A percentile compares a stretch with the other conserved stretches of the same genome.
These are phyloP conservation scores for Chaetomium globosum DNA, from an alignment of 2,329 filamentous ascomycete genomes.

Conservation along the genomic window DNA sequence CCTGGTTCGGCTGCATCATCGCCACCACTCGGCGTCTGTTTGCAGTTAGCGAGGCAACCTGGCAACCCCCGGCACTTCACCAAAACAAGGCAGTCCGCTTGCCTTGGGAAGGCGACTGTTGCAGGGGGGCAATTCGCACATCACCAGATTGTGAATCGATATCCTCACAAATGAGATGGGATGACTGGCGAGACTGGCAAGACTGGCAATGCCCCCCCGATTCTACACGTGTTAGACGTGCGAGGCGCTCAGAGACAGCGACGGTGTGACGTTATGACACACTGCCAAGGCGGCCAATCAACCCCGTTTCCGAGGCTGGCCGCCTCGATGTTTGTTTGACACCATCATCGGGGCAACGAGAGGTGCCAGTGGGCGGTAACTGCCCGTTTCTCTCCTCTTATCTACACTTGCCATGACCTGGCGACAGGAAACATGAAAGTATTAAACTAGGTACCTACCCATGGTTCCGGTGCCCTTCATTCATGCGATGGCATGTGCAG, in stretches of 20 bases:
- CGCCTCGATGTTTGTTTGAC: too few relatives aligned
- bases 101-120: not conserved
- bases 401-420: too few relatives aligned
- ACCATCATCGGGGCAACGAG: too few relatives aligned
- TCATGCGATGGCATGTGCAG: too few relatives aligned
- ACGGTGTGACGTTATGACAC: too few relatives aligned
- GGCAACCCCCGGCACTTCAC: not conserved
- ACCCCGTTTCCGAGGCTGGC: not conserved
- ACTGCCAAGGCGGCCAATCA: conserved; percentile 7
- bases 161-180: not conserved
- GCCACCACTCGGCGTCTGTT: conserved; percentile 10
- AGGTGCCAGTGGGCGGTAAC: too few relatives aligned
- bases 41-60: not conserved
- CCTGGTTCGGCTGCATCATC: conserved; percentile 8
- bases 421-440: too few relatives aligned
- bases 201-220: too few relatives aligned
- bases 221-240: too few relatives aligned
- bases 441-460: too few relatives aligned
- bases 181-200: not conserved
- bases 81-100: not conserved
- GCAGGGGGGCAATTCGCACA: not conserved
- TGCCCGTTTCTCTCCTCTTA: too few relatives aligned
- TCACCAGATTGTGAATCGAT: not conserved
- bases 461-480: too few relatives aligned
- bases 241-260: not conserved